A percentile compares a stretch with the other conserved stretches of the same genome.
phyloP scores from a whole-genome alignment of 345 rosid species.

The Lagerstroemia speciosa region DNA sequence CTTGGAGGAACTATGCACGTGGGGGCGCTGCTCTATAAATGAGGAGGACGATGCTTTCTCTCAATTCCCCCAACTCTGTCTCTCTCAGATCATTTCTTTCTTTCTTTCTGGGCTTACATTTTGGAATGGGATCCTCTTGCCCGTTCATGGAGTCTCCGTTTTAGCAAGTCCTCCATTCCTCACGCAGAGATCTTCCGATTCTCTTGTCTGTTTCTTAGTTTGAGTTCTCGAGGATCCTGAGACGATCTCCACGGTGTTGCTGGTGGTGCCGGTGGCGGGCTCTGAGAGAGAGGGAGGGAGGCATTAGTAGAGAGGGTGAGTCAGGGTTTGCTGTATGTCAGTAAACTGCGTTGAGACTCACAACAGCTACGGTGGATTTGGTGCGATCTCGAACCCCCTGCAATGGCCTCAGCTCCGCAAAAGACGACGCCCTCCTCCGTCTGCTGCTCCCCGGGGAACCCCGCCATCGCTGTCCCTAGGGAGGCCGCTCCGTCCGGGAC shows the following conservation, averaged over 20 bases:
- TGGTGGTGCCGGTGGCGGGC: neutral
- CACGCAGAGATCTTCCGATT: neutral
- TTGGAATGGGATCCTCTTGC: neutral
- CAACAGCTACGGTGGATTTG: constrained; percentile 67
- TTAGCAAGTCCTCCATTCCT: neutral
- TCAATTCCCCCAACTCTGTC: neutral
- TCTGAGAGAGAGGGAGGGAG: constrained; percentile 2
- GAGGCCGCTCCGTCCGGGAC: constrained; percentile 27
- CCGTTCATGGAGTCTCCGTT: neutral
- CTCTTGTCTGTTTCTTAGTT: neutral
- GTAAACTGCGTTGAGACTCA: constrained; percentile 54
- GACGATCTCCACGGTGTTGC: neutral
- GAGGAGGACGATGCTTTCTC: neutral
- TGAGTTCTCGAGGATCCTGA: neutral
- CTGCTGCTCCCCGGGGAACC: constrained; percentile 6
- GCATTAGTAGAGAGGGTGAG: constrained; percentile 5
- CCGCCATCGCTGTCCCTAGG: constrained; percentile 9
- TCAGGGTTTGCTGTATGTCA: constrained; percentile 80
- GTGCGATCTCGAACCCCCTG: constrained; percentile 69
- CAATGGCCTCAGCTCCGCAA: constrained; percentile 97
- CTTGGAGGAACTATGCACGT: too few relatives aligned
- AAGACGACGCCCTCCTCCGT: constrained; percentile 52
- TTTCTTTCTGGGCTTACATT: neutral
- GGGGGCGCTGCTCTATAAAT: too few relatives aligned
- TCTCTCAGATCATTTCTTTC: neutral